Evolutionary conservation across 2,329 filamentous ascomycete genomes (phyloP).

Genomic region (Didymellaceae sp.): DNA sequence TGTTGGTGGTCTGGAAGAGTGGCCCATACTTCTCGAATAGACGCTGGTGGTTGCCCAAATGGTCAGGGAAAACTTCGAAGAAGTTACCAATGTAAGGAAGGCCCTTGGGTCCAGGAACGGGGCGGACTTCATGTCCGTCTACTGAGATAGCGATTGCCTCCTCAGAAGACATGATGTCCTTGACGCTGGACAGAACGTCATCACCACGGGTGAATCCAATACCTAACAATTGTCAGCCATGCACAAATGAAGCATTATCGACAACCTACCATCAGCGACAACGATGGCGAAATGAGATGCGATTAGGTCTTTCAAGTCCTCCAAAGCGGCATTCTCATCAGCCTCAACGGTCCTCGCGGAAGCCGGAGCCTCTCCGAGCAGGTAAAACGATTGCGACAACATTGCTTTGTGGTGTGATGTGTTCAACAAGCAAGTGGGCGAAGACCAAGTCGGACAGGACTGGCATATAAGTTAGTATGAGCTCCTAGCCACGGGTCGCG

Average conservation of each 20-base stretch:
- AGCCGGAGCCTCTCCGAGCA: conserved; percentile 34
- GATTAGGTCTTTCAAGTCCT: conserved; percentile 32
- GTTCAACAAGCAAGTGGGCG: conserved; percentile 4
- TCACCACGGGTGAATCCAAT: conserved; percentile 20
- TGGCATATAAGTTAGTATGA: conserved; percentile 14
- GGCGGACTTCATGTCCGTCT: conserved; percentile 57
- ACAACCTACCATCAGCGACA: conserved; percentile 31
- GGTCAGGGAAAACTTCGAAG: conserved; percentile 51
- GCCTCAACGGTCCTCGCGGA: conserved; percentile 31
- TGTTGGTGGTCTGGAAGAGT: conserved; percentile 47
- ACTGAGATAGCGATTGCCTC: conserved; percentile 51
- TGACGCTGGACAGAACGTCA: conserved; percentile 9
- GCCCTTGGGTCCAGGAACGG: conserved; percentile 48
- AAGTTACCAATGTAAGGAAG: conserved; percentile 48
- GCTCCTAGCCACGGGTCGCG: conserved; percentile 1
- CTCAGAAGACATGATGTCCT: conserved; percentile 19
- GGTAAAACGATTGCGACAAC: conserved; percentile 35
- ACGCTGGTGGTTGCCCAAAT: conserved; percentile 52
- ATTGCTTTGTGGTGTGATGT: conserved; percentile 16
- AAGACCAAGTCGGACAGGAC: conserved; percentile 6
- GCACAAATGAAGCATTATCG: background rate
- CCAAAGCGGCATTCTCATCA: conserved; percentile 29
- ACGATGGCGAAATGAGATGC: conserved; percentile 41
- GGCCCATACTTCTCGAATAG: conserved; percentile 50
- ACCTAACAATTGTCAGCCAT: conserved; percentile 10